Evolutionary conservation across 2,329 filamentous ascomycete species (phyloP).

Genomic region (Penicillium hordei): DNA sequence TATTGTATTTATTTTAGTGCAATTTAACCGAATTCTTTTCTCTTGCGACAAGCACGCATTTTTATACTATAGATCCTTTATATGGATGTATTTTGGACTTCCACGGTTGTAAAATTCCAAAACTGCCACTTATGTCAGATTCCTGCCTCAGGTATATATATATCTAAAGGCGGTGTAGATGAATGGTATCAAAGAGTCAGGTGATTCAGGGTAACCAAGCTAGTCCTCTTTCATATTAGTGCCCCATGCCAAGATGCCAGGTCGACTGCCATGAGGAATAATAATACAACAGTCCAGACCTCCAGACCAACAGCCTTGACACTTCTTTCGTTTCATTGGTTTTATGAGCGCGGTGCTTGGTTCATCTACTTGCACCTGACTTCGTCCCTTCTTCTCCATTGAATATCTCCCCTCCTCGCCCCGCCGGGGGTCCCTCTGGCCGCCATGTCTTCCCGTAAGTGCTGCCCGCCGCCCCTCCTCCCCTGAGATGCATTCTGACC

Average conservation of each 20-base stretch:
- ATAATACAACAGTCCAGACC: constrained; percentile 29
- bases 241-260: constrained; percentile 28
- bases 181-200: not conserved
- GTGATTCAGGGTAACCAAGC: not conserved
- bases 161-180: not conserved
- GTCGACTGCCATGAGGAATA: constrained; percentile 28
- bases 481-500: constrained; percentile 25
- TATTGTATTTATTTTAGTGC: too few relatives aligned
- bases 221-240: constrained; percentile 15
- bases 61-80: not conserved
- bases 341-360: constrained; percentile 11
- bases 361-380: constrained; percentile 11
- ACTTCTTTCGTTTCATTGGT: constrained; percentile 14
- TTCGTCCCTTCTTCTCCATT: constrained; percentile 9
- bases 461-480: constrained; percentile 28
- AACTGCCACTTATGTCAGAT: not conserved
- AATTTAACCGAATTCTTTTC: not conserved
- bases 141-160: not conserved
- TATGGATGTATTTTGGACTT: not conserved
- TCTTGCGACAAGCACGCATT: not conserved
- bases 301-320: constrained; percentile 7
- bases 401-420: constrained; percentile 23
- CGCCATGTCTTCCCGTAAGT: constrained; percentile 60
- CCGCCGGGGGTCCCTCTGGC: constrained; percentile 49
- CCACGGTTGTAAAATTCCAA: not conserved